Evolutionary conservation across 2,329 filamentous ascomycete species (phyloP).

Genomic region (Ophiostoma quercus): DNA sequence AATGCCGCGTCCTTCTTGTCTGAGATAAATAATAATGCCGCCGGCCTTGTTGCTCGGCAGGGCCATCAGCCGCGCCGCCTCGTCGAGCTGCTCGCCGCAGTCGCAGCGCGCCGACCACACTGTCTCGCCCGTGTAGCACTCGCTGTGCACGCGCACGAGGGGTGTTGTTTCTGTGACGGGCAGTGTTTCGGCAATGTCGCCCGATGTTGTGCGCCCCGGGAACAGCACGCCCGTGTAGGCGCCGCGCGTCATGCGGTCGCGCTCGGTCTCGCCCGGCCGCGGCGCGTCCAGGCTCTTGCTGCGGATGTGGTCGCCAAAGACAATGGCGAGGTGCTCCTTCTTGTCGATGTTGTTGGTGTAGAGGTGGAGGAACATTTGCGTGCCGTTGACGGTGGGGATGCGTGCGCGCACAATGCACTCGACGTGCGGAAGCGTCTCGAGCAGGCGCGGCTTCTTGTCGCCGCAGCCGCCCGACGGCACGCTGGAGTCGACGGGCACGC

Average conservation of each 20-base stretch:
- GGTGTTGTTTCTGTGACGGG: slow-evolving; percentile 40
- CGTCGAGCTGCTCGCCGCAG: slow-evolving; percentile 95
- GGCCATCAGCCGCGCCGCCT: slow-evolving; percentile 90
- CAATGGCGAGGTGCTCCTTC: slow-evolving; percentile 95
- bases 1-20: slow-evolving; percentile 93
- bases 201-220: slow-evolving; percentile 75
- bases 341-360: slow-evolving; percentile 90
- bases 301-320: slow-evolving; percentile 84
- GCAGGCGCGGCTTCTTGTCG: slow-evolving; percentile 62
- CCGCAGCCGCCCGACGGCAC: slow-evolving; percentile 55
- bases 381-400: slow-evolving; percentile 85
- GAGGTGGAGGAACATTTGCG: slow-evolving; percentile 94
- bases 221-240: slow-evolving; percentile 85
- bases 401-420: slow-evolving; percentile 89
- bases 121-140: slow-evolving; percentile 98
- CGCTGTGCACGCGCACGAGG: slow-evolving; percentile 90
- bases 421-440: slow-evolving; percentile 75
- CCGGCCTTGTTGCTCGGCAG: slow-evolving; percentile 59
- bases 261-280: slow-evolving; percentile 72
- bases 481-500: slow-evolving; percentile 57
- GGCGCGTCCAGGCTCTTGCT: slow-evolving; percentile 65
- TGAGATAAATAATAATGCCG: slow-evolving; percentile 90
- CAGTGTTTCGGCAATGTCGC: slow-evolving; percentile 38
- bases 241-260: slow-evolving; percentile 88
- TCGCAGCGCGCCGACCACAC: slow-evolving; percentile 97